A percentile compares a stretch with the other conserved stretches of the same genome.
These are phyloP conservation scores for Hypomyces rosellus DNA, from an alignment of 2,329 filamentous ascomycete genomes.

Conservation along the genomic window DNA sequence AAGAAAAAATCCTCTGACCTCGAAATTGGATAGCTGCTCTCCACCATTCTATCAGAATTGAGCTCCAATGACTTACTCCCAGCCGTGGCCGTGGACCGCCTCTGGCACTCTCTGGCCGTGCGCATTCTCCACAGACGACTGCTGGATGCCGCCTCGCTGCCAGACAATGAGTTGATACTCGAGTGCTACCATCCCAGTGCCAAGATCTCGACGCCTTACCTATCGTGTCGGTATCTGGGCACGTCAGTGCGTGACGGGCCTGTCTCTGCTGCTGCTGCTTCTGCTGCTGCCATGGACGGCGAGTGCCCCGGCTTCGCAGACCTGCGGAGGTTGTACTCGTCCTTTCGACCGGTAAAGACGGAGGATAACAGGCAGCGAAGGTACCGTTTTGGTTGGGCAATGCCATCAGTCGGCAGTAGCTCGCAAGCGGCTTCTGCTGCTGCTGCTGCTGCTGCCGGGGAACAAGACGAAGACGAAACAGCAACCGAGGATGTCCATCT, in stretches of 20 bases:
- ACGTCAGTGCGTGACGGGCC: slow-evolving; percentile 34
- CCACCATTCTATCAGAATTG: slow-evolving; percentile 43
- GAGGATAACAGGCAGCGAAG: slow-evolving; percentile 41
- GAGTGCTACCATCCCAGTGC: slow-evolving; percentile 72
- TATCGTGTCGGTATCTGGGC: slow-evolving; percentile 59
- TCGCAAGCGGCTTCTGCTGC: slow-evolving; percentile 2
- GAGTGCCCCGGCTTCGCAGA: slow-evolving; percentile 21
- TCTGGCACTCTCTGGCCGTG: slow-evolving; percentile 56
- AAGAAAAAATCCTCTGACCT: background rate
- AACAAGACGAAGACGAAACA: slow-evolving; percentile 8
- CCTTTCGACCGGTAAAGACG: slow-evolving; percentile 59
- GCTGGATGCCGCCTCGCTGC: slow-evolving; percentile 27
- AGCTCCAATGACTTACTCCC: slow-evolving; percentile 47
- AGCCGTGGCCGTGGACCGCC: slow-evolving; percentile 52
- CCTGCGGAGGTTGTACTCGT: slow-evolving; percentile 59
- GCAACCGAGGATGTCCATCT: slow-evolving; percentile 43
- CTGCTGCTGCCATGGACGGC: slow-evolving; percentile 3
- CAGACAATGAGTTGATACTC: slow-evolving; percentile 57
- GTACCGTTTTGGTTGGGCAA: slow-evolving; percentile 15
- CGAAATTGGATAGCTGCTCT: slow-evolving; percentile 37
- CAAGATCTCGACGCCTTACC: slow-evolving; percentile 61
- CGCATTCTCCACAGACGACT: slow-evolving; percentile 61
- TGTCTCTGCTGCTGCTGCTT: slow-evolving; percentile 2
- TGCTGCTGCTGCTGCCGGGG: no score
- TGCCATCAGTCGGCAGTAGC: background rate